phyloP scores from a whole-genome alignment of 768 basidiomycete species.

The Hygrophorus russula region DNA sequence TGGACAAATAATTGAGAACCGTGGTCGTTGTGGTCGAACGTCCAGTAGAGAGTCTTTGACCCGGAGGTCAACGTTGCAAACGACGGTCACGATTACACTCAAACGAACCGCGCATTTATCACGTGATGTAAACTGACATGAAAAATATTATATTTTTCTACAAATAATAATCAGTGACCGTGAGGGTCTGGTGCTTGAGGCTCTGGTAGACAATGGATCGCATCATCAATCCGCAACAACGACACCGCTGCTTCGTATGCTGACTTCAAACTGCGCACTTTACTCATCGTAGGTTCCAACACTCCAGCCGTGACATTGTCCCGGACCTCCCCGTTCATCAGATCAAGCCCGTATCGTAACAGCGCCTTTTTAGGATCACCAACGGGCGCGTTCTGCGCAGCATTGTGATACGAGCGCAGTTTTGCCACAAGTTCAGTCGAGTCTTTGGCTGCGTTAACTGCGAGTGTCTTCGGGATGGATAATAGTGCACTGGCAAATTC shows the following conservation, averaged over 20 bases:
- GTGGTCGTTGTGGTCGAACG: too few species aligned
- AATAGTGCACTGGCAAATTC: conserved; percentile 92
- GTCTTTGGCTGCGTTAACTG: conserved; percentile 97
- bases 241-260: conserved; percentile 96
- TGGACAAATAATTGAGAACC: too few species aligned
- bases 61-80: too few species aligned
- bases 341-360: conserved; percentile 88
- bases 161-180: conserved; percentile 41
- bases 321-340: conserved; percentile 87
- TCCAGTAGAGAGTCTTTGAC: too few species aligned
- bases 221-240: conserved; percentile 89
- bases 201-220: conserved; percentile 84
- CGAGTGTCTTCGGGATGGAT: conserved; percentile 92
- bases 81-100: neutral
- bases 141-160: conserved; percentile 1
- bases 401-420: conserved; percentile 92
- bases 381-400: conserved; percentile 83
- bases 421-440: conserved; percentile 96
- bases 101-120: conserved; percentile 6
- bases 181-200: conserved; percentile 60
- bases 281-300: conserved; percentile 93
- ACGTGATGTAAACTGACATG: neutral
- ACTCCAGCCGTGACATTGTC: conserved; percentile 93
- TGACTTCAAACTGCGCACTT: conserved; percentile 93
- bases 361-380: conserved; percentile 89